Evolutionary conservation across 78 protist species (phyloP), one percentile per base, ranked within the genome.

Genomic region (Dictyostelium capitatum): DNA sequence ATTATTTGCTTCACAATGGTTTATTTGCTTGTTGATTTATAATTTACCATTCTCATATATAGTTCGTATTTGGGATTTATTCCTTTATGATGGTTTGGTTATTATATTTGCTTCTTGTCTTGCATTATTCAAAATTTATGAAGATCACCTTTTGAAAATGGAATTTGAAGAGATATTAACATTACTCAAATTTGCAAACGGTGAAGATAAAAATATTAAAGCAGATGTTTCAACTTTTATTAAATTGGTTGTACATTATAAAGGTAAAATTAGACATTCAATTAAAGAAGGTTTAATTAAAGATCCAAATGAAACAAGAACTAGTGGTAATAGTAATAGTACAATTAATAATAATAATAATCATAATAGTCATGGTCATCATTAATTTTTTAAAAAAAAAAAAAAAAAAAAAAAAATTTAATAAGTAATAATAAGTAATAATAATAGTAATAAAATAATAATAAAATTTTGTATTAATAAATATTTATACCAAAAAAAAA

Each of bases 1-100:
- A 47, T 23, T 91, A 4, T 91, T 50, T n/a, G 70, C 84, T 14
- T 77, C 90, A 3, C 92, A 91, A 51, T 91, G 95, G 95, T 91
- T 91, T 56, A 91, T 91, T 57, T 91, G 95, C 43, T 30, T 80
- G 9, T 82, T 91, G 19, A 80, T 83, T 47, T 83, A 91, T 43
- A 83, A 67, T 80, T 59, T 95, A 25, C 97, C 97, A 32, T 96
- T 96, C 85, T 65, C 87, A 15, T 14, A 81, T 50, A 87, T 73
- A 23, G 83, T 96, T 11, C 89, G 97, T 72, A 73, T 96, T 12
- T 96, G 97, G 97, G 97, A 96, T 79, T 43, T 85, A 6, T 96
- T 96, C 82, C 25, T 96, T 4, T 85, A 92, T 20, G 96, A 96
- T 47, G 97, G 97, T 51, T 30, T 80, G 14, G 56, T 83, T 19